Evolutionary conservation across 164 flowering plant genomes (phyloP), one percentile per base, ranked within the genome.

Genomic region (Piper betle): DNA sequence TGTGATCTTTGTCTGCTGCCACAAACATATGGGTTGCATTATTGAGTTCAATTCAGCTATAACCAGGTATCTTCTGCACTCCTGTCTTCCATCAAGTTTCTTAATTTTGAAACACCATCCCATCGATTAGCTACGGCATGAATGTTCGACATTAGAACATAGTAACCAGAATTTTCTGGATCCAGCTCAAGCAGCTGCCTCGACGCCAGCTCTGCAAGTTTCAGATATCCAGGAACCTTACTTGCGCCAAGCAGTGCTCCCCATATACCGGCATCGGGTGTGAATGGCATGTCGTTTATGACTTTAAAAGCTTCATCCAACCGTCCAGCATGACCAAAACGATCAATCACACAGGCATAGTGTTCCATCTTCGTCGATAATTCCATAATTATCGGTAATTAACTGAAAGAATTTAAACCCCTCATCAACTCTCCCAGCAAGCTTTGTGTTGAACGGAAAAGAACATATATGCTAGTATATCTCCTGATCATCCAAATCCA

Each of bases 341-440:
- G 68, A 80, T 92, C 98, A 60, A 87, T 86, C 79, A 92, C 77
- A 72, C 95, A 85, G 8, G 90, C 83, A 75, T 87, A 91, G 66
- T 92, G 98, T 77, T 88, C 95, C 87, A 78, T 80, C 57, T 78
- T 67, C 55, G 95, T n/a, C 77, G 46, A 60, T 59, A 62, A 88
- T 82, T 33, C 78, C 76, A 71, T 75, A 74, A 12, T 80, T 73
- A 64, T 73, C 61, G 17, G 64, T 77, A 96, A 91, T 88, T 64
- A 55, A 58, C 4, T 55, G 62, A 73, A 84, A 88, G 64, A 70
- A 75, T 39, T 59, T 57, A 39, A 79, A 63, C 15, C 92, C 97
- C 55, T 82, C 80, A 57, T 62, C 56, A 10, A 62, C 39, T 55
- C 37, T 10, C 20, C 97, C 96, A 18, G 81, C 80, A 79, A 85